A percentile compares a stretch with the other conserved stretches of the same genome.
These are phyloP conservation scores for Hymenoscyphus occultus DNA, from an alignment of 2,329 filamentous ascomycete genomes.

Conservation along the genomic window DNA sequence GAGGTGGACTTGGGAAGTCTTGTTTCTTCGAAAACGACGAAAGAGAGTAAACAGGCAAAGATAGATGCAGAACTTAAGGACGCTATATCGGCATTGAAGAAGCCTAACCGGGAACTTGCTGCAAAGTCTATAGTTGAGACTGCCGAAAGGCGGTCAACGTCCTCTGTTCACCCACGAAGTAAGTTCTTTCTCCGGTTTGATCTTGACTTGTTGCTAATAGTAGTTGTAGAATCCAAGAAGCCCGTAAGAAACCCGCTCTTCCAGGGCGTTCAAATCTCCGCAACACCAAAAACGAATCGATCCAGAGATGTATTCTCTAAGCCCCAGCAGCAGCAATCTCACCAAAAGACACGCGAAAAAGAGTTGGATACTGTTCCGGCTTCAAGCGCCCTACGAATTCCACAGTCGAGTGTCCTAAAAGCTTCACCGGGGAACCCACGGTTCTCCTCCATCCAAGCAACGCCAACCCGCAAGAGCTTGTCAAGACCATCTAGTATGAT, in stretches of 20 bases:
- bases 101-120: constrained; percentile 70
- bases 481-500: constrained; percentile 1
- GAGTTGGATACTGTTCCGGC: constrained; percentile 22
- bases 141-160: constrained; percentile 57
- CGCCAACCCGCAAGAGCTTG: constrained; percentile 27
- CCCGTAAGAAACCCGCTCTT: constrained; percentile 40
- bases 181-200: constrained; percentile 32
- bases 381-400: constrained; percentile 32
- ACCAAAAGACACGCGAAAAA: constrained; percentile 16
- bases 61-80: constrained; percentile 69
- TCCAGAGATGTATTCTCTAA: constrained; percentile 28
- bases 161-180: constrained; percentile 49
- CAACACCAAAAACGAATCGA: constrained; percentile 35
- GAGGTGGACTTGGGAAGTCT: constrained; percentile 54
- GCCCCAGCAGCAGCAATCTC: constrained; percentile 17
- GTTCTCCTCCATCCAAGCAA: constrained; percentile 32
- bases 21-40: constrained; percentile 52
- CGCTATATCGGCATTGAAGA: constrained; percentile 70
- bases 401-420: constrained; percentile 27
- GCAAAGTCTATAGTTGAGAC: constrained; percentile 66
- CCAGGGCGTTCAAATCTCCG: constrained; percentile 35
- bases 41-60: constrained; percentile 61
- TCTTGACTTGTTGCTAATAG: constrained; percentile 33
- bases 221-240: constrained; percentile 50
- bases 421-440: constrained; percentile 20